Evolutionary conservation across 2,329 filamentous ascomycete genomes (phyloP).

Genomic region (Exophiala phaeomuriformis): DNA sequence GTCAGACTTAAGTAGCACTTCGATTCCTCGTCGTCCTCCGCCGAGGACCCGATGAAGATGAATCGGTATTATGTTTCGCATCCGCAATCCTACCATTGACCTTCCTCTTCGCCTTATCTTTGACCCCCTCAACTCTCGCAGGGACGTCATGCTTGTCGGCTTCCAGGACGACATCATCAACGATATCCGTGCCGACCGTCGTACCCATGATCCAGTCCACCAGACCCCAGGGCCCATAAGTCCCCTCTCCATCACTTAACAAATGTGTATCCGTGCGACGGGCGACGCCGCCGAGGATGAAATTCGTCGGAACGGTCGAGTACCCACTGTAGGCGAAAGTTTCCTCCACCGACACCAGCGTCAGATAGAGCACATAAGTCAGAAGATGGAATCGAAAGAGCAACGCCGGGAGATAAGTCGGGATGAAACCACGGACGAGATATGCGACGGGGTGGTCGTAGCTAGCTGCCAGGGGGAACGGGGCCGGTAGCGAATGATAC

Average conservation of each 20-base stretch:
- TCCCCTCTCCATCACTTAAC: slow-evolving; percentile 39
- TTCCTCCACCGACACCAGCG: slow-evolving; percentile 52
- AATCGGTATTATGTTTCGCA: background rate
- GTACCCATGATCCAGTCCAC: slow-evolving; percentile 41
- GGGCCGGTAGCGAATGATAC: slow-evolving; percentile 49
- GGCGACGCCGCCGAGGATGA: slow-evolving; percentile 53
- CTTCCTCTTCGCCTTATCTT: slow-evolving; percentile 26
- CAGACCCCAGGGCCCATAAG: slow-evolving; percentile 42
- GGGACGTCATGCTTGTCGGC: slow-evolving; percentile 32
- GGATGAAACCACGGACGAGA: slow-evolving; percentile 48
- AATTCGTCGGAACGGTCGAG: slow-evolving; percentile 49
- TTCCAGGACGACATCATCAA: slow-evolving; percentile 45
- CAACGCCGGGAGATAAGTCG: slow-evolving; percentile 50
- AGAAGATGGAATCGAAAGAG: slow-evolving; percentile 55
- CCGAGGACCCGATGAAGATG: background rate
- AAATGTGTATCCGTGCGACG: slow-evolving; percentile 51
- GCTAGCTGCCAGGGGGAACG: slow-evolving; percentile 51
- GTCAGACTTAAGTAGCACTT: slow-evolving; percentile 7
- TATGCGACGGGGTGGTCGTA: slow-evolving; percentile 56
- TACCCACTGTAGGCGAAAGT: slow-evolving; percentile 56
- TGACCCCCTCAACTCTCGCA: slow-evolving; percentile 30
- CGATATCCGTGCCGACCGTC: slow-evolving; percentile 37
- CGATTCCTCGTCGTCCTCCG: slow-evolving; percentile 18
- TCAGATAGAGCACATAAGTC: slow-evolving; percentile 51
- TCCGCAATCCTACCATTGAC: slow-evolving; percentile 14